Conservation (phyloP, 495 filamentous ascomycete species). For the Penicillium longicatenatum region DNA sequence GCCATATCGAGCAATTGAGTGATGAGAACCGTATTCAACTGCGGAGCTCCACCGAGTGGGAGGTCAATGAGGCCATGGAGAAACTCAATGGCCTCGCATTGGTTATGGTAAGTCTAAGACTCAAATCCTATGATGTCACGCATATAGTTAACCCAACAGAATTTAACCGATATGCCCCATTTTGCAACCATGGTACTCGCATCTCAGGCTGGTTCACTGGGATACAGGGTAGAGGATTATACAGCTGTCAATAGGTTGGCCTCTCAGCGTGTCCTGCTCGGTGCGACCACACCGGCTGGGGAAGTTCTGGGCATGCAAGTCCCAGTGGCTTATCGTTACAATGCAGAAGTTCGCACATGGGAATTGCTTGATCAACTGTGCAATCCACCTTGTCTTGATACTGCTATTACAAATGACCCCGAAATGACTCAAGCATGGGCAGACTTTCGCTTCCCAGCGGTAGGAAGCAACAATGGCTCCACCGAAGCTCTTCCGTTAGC, state of each 20-base stretch:
- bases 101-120: neutral
- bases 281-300: neutral
- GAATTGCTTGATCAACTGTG: conserved; percentile 3
- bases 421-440: conserved; percentile 25
- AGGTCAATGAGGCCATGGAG: neutral
- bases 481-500: neutral
- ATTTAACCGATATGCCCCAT: neutral
- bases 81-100: neutral
- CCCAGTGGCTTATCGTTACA: conserved; percentile 13
- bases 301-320: neutral
- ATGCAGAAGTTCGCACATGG: conserved; percentile 7
- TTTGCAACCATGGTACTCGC: neutral
- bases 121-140: neutral
- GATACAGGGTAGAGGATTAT: neutral
- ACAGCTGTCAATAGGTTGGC: neutral
- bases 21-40: neutral
- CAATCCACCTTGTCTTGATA: neutral
- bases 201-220: neutral
- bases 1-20: conserved; percentile 5
- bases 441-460: conserved; percentile 25
- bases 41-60: neutral
- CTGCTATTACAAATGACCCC: neutral
- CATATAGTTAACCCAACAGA: neutral
- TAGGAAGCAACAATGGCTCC: conserved; percentile 23
- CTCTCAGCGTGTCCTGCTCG: neutral